phyloP scores from a whole-genome alignment of 2,329 filamentous ascomycete species.

The Lanzia echinophila region DNA sequence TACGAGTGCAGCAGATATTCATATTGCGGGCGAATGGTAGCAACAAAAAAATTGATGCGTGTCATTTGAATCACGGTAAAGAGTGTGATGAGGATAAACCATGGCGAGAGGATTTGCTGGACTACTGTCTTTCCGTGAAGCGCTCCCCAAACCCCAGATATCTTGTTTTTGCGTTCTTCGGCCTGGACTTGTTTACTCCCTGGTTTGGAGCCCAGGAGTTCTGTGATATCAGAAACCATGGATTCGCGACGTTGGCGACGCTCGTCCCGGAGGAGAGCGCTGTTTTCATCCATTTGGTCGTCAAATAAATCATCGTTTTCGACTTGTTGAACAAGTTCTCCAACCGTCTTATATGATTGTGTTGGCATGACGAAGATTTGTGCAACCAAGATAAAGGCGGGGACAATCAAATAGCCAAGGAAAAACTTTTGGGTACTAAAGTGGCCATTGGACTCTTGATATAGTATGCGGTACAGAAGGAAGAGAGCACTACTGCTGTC shows the following conservation, averaged over 20 bases:
- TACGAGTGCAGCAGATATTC: conserved; percentile 61
- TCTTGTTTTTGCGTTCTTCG: conserved; percentile 63
- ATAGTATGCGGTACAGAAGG: conserved; percentile 65
- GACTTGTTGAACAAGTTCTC: conserved; percentile 71
- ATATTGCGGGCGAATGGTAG: conserved; percentile 79
- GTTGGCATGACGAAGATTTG: conserved; percentile 68
- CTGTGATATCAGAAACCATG: conserved; percentile 59
- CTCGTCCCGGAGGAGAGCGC: conserved; percentile 36
- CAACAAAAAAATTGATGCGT: conserved; percentile 88
- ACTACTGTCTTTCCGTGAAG: conserved; percentile 66
- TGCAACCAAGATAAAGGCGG: conserved; percentile 55
- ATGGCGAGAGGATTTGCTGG: conserved; percentile 70
- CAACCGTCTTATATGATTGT: conserved; percentile 76
- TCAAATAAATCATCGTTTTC: conserved; percentile 46
- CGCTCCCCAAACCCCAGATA: conserved; percentile 73
- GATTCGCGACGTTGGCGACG: conserved; percentile 37
- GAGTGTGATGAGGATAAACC: conserved; percentile 77
- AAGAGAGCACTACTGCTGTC: conserved; percentile 77
- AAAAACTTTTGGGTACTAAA: conserved; percentile 67
- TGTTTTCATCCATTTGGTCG: conserved; percentile 50
- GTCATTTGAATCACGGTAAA: conserved; percentile 72
- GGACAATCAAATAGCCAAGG: conserved; percentile 63
- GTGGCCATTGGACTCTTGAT: conserved; percentile 47
- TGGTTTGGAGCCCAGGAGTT: conserved; percentile 60
- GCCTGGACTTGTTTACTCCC: conserved; percentile 56